Evolutionary conservation across 2,329 filamentous ascomycete species (phyloP), one percentile per base, ranked within the genome.

Genomic region (Coleophoma cylindrospora): DNA sequence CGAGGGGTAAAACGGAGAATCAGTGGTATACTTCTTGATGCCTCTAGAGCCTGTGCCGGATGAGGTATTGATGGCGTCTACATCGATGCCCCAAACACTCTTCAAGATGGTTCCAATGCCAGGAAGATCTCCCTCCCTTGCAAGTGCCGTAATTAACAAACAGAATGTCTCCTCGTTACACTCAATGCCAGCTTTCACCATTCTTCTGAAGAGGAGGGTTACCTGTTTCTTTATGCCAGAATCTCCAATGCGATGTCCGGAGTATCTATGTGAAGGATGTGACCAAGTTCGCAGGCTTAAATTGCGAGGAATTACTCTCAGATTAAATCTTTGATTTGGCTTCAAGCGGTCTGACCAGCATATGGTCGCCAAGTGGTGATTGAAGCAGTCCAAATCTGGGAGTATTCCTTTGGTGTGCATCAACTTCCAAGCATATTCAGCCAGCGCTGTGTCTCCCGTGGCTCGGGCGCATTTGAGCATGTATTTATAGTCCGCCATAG

Each of bases 1-100:
- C 0, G 78, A 81, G 2, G 89, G 88, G 46, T 73, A 70, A 33
- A 86, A 65, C 8, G 79, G 75, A 1, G 79, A 84, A 27, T 73
- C 70, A 1, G 57, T 59, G 1, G 70, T 62, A 40, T 79, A 74
- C 1, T 61, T 21, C 17, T 53, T 59, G 6, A 58, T 32, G 62
- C 70, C n/a, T 71, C 67, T 14, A 64, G 69, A 1, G 52, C 8
- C 52, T 15, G 10, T 51, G 0, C 62, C 55, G 3, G 45, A 13
- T 12, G 38, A 36, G 4, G 17, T 45, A 19, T 54, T 43, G 12
- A 61, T 10, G 7, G n/a, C 44, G 8, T 52, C 48, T 3, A 63
- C 52, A 47, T 64, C 54, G 34, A 84, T 68, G 34, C 74, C 71
- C 80, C 80, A 84, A 3, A 77, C 72, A 6, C 69, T 70, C 48